A percentile compares a stretch with the other conserved stretches of the same genome.
Evolutionary conservation across 805 yeast genomes (phyloP).

Genomic region (Monosporozyma aquatica): DNA sequence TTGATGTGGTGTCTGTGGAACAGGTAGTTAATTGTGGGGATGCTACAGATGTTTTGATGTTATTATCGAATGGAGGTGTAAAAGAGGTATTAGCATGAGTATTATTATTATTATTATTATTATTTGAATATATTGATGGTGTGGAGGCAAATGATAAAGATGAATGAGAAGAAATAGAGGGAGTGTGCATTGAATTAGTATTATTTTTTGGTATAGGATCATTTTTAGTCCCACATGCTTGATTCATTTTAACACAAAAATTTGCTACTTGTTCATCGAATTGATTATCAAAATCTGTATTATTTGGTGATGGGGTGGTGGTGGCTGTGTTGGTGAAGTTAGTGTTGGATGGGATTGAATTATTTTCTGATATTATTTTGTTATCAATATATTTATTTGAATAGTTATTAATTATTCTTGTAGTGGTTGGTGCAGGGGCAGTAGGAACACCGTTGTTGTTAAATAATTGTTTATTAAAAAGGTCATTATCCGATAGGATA

Average conservation of each 20-base stretch:
- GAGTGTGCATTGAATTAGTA: background rate
- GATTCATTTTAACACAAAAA: slow-evolving; percentile 66
- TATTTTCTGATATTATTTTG: slow-evolving; percentile 8
- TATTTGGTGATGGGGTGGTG: slow-evolving; percentile 11
- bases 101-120: background rate
- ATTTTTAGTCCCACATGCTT: slow-evolving; percentile 74
- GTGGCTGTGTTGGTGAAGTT: background rate
- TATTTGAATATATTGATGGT: background rate
- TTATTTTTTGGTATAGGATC: slow-evolving; percentile 50
- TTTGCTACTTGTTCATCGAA: slow-evolving; percentile 64
- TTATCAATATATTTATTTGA: slow-evolving; percentile 1
- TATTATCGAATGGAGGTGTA: background rate
- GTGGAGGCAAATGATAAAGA: background rate
- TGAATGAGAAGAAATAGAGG: background rate
- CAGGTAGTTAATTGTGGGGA: slow-evolving; percentile 4
- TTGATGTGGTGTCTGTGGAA: slow-evolving; percentile 1
- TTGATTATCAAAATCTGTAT: slow-evolving; percentile 33
- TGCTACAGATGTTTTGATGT: slow-evolving; percentile 3
- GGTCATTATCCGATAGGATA: slow-evolving; percentile 16
- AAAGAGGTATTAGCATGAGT: background rate
- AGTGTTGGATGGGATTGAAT: background rate
- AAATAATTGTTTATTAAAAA: slow-evolving; percentile 8
- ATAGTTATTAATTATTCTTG: background rate
- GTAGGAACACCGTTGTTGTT: background rate
- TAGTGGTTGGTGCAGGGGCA: slow-evolving; percentile 1